These are phyloP conservation scores for Suhomyces anneliseae DNA, from an alignment of 1,139 yeast genomes.

Conservation along the genomic window DNA sequence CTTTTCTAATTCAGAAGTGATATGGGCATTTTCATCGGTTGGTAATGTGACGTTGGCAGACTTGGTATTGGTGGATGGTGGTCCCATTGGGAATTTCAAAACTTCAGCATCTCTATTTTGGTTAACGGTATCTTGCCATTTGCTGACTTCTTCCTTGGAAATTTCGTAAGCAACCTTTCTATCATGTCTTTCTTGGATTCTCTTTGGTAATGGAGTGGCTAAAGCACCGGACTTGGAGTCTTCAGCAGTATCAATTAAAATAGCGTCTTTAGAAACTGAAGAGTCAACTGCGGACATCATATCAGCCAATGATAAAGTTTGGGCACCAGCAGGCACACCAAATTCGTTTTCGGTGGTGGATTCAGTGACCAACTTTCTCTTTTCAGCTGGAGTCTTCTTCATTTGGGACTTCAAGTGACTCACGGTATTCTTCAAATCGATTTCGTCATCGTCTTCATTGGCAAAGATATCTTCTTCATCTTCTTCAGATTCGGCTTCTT, in stretches of 20 bases:
- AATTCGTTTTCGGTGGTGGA: slow-evolving; percentile 70
- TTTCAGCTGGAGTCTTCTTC: slow-evolving; percentile 37
- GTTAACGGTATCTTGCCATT: slow-evolving; percentile 85
- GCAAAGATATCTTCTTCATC: slow-evolving; percentile 19
- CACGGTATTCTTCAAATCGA: slow-evolving; percentile 39
- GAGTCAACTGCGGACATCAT: slow-evolving; percentile 68
- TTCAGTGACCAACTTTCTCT: slow-evolving; percentile 47
- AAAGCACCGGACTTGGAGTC: slow-evolving; percentile 44
- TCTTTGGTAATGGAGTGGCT: slow-evolving; percentile 79
- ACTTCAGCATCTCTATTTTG: slow-evolving; percentile 84
- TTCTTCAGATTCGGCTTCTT: slow-evolving; percentile 16
- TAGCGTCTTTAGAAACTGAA: slow-evolving; percentile 46
- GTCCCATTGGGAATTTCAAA: slow-evolving; percentile 68
- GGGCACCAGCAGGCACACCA: slow-evolving; percentile 59
- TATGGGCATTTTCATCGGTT: slow-evolving; percentile 35
- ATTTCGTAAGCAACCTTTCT: slow-evolving; percentile 89
- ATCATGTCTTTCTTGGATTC: slow-evolving; percentile 83
- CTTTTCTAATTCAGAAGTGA: slow-evolving; percentile 61
- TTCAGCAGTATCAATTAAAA: slow-evolving; percentile 41
- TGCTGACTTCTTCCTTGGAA: slow-evolving; percentile 79
- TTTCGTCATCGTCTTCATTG: slow-evolving; percentile 23
- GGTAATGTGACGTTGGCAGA: slow-evolving; percentile 48
- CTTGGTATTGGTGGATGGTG: slow-evolving; percentile 45
- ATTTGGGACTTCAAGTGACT: slow-evolving; percentile 29
- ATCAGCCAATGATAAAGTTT: slow-evolving; percentile 66